These are phyloP conservation scores for Chytriomyces hyalinus DNA, from an alignment of 192 early-diverging fungal genomes.

Conservation along the genomic window DNA sequence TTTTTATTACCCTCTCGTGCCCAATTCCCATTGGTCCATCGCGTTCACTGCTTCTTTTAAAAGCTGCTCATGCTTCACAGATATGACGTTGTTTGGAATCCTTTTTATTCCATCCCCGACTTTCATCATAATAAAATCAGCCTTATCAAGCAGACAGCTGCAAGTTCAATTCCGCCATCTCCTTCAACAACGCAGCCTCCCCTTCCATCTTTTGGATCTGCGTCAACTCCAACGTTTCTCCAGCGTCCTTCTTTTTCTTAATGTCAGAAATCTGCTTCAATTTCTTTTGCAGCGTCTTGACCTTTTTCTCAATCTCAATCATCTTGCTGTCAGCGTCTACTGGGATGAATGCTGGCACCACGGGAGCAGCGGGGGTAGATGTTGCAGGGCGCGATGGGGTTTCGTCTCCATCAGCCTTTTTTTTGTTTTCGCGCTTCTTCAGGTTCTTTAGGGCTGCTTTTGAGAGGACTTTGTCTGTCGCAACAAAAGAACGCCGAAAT, in stretches of 20 bases:
- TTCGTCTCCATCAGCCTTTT: slow-evolving; percentile 44
- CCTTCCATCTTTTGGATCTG: slow-evolving; percentile 77
- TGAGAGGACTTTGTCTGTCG: slow-evolving; percentile 46
- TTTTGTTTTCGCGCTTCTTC: slow-evolving; percentile 71
- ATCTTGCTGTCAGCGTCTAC: slow-evolving; percentile 39
- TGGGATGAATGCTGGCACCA: slow-evolving; percentile 40
- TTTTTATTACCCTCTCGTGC: too few relatives aligned
- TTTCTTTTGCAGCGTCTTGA: slow-evolving; percentile 89
- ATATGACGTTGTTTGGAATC: too few relatives aligned
- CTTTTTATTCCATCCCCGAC: too few relatives aligned
- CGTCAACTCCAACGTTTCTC: slow-evolving; percentile 81
- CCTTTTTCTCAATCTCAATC: slow-evolving; percentile 83
- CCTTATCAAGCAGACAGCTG: slow-evolving; percentile 4
- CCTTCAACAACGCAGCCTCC: slow-evolving; percentile 66
- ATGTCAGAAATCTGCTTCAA: slow-evolving; percentile 87
- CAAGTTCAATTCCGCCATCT: slow-evolving; percentile 43
- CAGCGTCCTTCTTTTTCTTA: slow-evolving; percentile 74
- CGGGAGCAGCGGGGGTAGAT: slow-evolving; percentile 37
- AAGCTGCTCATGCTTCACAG: too few relatives aligned
- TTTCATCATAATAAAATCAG: not conserved
- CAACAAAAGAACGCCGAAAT: not conserved
- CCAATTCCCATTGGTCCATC: too few relatives aligned
- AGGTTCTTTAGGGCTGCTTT: slow-evolving; percentile 72
- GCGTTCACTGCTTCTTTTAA: too few relatives aligned
- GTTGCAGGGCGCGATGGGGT: slow-evolving; percentile 34